A percentile compares a stretch with the other conserved stretches of the same genome.
phyloP scores from a whole-genome alignment of 1,284 basidiomycete genomes.

The Austroboletus novae-zelandiae region DNA sequence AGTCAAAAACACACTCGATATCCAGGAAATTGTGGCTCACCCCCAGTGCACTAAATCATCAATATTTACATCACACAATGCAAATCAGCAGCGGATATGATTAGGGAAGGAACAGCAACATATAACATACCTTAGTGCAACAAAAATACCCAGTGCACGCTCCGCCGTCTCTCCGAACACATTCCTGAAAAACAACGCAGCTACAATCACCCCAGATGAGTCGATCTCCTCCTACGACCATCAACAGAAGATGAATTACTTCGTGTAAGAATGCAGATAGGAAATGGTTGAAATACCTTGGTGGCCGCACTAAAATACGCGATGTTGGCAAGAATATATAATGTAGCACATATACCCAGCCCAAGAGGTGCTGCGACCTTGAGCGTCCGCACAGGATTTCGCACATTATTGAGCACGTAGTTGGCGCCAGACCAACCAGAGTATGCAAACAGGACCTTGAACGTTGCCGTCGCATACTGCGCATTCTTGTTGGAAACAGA shows the following conservation, averaged over 20 bases:
- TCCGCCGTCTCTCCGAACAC: slow-evolving; percentile 50
- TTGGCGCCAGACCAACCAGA: slow-evolving; percentile 53
- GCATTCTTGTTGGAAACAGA: background rate
- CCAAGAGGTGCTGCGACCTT: slow-evolving; percentile 55
- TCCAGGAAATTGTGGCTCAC: slow-evolving; percentile 16
- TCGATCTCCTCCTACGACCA: slow-evolving; percentile 39
- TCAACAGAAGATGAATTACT: background rate
- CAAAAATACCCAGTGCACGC: slow-evolving; percentile 48
- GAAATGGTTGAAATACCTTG: slow-evolving; percentile 7
- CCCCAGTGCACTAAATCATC: slow-evolving; percentile 25
- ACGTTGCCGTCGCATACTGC: slow-evolving; percentile 56
- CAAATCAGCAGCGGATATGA: too few relatives aligned
- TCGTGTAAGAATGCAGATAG: too few relatives aligned
- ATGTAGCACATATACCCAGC: slow-evolving; percentile 41
- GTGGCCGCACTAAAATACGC: slow-evolving; percentile 46
- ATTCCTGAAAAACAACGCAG: slow-evolving; percentile 51
- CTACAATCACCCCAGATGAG: slow-evolving; percentile 46
- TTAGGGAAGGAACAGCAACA: background rate
- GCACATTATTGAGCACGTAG: slow-evolving; percentile 56
- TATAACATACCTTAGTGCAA: slow-evolving; percentile 44
- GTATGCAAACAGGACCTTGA: slow-evolving; percentile 60
- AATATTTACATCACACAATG: background rate
- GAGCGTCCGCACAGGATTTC: slow-evolving; percentile 50
- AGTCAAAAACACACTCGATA: background rate
- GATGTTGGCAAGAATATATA: slow-evolving; percentile 54